Evolutionary conservation across 202 grass and related monocot genomes (phyloP).

Genomic region (Carex sylvatica): DNA sequence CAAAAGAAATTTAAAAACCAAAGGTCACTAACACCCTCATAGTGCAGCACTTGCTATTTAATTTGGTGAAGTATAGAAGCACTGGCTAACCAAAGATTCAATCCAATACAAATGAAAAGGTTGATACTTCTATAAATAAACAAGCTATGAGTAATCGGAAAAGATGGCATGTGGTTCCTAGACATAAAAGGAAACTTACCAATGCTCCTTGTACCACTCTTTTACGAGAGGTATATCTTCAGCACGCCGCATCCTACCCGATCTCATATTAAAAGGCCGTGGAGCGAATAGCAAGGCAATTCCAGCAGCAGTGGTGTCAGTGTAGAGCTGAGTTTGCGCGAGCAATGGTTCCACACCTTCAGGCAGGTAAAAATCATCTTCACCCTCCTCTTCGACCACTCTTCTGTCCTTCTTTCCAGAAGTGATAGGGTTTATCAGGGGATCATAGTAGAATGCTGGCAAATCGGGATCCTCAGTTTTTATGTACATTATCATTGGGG

Average conservation of each 20-base stretch:
- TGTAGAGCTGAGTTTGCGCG: slow-evolving; percentile 56
- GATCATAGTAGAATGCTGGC: slow-evolving; percentile 98
- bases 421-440: slow-evolving; percentile 92
- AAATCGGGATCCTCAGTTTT: slow-evolving; percentile 99
- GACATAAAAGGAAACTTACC: slow-evolving; percentile 36
- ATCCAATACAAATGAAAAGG: neutral
- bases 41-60: neutral
- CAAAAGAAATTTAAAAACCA: slow-evolving; percentile 27
- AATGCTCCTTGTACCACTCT: slow-evolving; percentile 97
- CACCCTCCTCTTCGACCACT: slow-evolving; percentile 53
- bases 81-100: neutral
- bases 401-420: slow-evolving; percentile 74
- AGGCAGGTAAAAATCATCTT: slow-evolving; percentile 80
- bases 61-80: neutral
- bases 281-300: slow-evolving; percentile 91
- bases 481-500: slow-evolving; percentile 99
- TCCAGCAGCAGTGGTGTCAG: slow-evolving; percentile 89
- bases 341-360: slow-evolving; percentile 84
- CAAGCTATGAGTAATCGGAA: neutral
- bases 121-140: slow-evolving; percentile 9
- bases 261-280: slow-evolving; percentile 92
- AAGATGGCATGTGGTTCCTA: neutral
- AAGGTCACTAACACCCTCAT: slow-evolving; percentile 5
- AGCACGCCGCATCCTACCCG: slow-evolving; percentile 78
- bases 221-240: slow-evolving; percentile 98